Evolutionary conservation across 768 basidiomycete genomes (phyloP).

Genomic region (Termitomyces sp.): DNA sequence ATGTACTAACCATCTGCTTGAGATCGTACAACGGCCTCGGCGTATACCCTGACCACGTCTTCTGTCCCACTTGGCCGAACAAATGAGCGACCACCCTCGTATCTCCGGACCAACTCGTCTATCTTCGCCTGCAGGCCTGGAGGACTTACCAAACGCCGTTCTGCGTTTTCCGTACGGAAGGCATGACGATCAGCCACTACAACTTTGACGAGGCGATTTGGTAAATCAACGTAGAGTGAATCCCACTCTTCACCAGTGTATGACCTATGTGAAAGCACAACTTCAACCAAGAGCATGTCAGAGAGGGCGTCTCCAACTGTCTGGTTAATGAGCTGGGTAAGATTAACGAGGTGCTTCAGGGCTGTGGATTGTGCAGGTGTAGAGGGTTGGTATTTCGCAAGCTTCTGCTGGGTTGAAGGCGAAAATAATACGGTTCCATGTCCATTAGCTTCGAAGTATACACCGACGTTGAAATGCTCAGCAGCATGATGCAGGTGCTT

Average conservation of each 20-base stretch:
- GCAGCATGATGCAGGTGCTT: conserved; percentile 98
- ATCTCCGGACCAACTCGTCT: conserved; percentile 72
- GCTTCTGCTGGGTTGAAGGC: conserved; percentile 53
- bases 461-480: conserved; percentile 89
- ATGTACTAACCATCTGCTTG: conserved; percentile 70
- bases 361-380: conserved; percentile 82
- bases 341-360: conserved; percentile 67
- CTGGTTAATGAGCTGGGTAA: conserved; percentile 90
- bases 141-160: conserved; percentile 81
- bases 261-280: conserved; percentile 82
- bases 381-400: conserved; percentile 62
- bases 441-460: conserved; percentile 99
- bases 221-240: conserved; percentile 86
- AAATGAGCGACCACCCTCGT: conserved; percentile 84
- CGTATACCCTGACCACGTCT: conserved; percentile 96
- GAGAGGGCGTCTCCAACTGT: conserved; percentile 97
- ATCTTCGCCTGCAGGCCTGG: conserved; percentile 75
- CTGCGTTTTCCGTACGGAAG: conserved; percentile 92
- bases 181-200: conserved; percentile 73
- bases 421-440: conserved; percentile 98
- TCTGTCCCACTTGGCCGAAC: conserved; percentile 97
- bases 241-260: conserved; percentile 90
- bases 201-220: conserved; percentile 93
- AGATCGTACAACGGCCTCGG: conserved; percentile 71
- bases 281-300: conserved; percentile 93